Percentiles rank a stretch among this genome's conserved stretches.
Conservation (phyloP, 345 rosid genomes). For the Populus pruinosa region DNA sequence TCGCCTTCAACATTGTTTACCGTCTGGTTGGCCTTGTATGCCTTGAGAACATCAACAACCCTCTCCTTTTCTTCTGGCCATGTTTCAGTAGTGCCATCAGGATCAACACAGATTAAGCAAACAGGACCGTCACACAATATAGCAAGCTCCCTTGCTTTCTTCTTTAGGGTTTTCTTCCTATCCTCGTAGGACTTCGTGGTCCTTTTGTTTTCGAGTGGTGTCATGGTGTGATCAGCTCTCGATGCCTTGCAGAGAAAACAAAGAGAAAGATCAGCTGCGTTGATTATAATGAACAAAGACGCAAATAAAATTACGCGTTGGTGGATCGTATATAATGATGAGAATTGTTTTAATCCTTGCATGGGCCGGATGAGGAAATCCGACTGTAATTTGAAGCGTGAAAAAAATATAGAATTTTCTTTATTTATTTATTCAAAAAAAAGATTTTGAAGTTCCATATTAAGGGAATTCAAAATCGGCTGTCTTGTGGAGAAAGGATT, state of each 20-base stretch:
- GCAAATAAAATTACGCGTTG: neutral
- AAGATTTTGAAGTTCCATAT: neutral
- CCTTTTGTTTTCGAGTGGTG: neutral
- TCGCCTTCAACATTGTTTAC: neutral
- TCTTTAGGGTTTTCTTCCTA: slow-evolving; percentile 10
- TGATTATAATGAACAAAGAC: neutral
- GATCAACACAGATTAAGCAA: slow-evolving; percentile 5
- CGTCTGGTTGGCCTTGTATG: neutral
- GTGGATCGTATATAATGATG: neutral
- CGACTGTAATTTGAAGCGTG: neutral
- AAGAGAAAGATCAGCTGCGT: neutral
- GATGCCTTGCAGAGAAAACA: neutral
- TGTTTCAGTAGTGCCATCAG: neutral
- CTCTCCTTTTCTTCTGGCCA: slow-evolving; percentile 11
- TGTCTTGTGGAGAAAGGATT: neutral
- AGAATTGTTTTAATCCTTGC: neutral
- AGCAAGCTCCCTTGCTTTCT: slow-evolving; percentile 11
- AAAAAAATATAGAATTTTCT: neutral
- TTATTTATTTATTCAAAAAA: neutral
- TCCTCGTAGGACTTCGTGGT: neutral
- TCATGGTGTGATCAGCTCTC: neutral
- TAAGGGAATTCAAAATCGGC: neutral
- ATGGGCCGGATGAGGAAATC: neutral
- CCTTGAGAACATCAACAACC: neutral
- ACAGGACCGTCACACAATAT: slow-evolving; percentile 3